A percentile compares a stretch with the other conserved stretches of the same genome.
These are phyloP conservation scores for Scheffersomyces amazonensis DNA, from an alignment of 805 yeast species.

Conservation along the genomic window DNA sequence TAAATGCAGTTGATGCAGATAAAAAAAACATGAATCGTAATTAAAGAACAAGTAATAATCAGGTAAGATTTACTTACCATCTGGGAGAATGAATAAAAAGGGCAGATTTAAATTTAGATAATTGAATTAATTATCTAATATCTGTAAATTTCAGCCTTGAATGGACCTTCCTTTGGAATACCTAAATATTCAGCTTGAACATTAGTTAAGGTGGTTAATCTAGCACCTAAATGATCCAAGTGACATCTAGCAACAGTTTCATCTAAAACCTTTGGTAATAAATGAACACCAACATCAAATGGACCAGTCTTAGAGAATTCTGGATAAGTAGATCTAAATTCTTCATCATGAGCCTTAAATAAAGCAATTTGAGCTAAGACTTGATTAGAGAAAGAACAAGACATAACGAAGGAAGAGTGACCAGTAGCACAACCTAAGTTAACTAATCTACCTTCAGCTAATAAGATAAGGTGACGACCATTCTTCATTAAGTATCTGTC, in stretches of 20 bases:
- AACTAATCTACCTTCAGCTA: constrained; percentile 99
- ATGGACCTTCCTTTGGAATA: constrained; percentile 91
- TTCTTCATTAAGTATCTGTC: constrained; percentile 89
- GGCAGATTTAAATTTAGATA: constrained; percentile 10
- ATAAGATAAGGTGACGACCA: constrained; percentile 92
- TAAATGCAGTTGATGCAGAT: constrained; percentile 47
- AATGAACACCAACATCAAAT: constrained; percentile 89
- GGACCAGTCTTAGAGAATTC: constrained; percentile 94
- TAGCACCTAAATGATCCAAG: constrained; percentile 90
- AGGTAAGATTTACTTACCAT: background rate
- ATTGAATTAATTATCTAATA: constrained; percentile 63
- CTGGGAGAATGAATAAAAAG: constrained; percentile 7
- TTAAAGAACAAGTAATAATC: no score
- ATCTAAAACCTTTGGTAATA: constrained; percentile 95
- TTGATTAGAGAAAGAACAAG: constrained; percentile 99
- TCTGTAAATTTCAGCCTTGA: constrained; percentile 97
- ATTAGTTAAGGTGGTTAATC: constrained; percentile 68
- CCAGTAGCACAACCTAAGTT: constrained; percentile 99
- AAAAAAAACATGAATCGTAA: constrained; percentile 21
- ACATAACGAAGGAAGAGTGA: constrained; percentile 98
- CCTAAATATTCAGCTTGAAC: constrained; percentile 94
- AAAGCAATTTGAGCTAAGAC: constrained; percentile 98
- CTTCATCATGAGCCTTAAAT: constrained; percentile 81
- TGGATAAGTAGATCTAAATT: constrained; percentile 74
- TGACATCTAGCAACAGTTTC: constrained; percentile 98